Evolutionary conservation across 2,329 filamentous ascomycete genomes (phyloP).

Genomic region (Coniochaeta sp.): DNA sequence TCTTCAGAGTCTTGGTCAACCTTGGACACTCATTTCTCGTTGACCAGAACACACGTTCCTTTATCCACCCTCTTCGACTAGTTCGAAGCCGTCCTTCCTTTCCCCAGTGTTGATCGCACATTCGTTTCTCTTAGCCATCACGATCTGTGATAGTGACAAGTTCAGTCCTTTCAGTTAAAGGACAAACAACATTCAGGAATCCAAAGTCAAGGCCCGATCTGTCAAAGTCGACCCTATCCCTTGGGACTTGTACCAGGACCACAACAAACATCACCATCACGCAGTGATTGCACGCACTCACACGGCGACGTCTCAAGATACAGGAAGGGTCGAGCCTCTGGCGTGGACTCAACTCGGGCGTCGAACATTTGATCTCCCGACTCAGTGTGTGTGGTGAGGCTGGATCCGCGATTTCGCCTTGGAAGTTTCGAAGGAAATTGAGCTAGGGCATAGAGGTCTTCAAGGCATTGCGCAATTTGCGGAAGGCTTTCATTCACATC

Average conservation of each 20-base stretch:
- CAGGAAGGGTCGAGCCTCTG: too few relatives aligned
- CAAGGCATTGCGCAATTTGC: neutral
- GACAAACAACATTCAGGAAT: neutral
- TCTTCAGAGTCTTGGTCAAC: neutral
- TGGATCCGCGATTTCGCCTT: neutral
- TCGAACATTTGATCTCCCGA: neutral
- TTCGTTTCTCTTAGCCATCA: slow-evolving; percentile 1
- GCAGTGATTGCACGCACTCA: too few relatives aligned
- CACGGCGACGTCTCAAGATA: too few relatives aligned
- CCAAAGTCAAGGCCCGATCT: neutral
- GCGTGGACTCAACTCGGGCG: too few relatives aligned
- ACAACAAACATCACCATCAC: neutral
- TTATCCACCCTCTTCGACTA: slow-evolving; percentile 1
- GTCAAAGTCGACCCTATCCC: neutral
- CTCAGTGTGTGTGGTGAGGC: neutral
- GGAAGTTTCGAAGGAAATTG: neutral
- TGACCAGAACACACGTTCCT: neutral
- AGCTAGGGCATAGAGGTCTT: neutral
- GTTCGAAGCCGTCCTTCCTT: neutral
- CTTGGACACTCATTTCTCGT: neutral
- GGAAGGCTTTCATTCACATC: neutral
- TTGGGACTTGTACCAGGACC: neutral
- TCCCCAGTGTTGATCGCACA: slow-evolving; percentile 10
- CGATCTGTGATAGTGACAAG: neutral
- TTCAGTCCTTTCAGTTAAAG: neutral